phyloP scores from a whole-genome alignment of 371 early-diverging fungal species.

The Chytridium lagenaria region DNA sequence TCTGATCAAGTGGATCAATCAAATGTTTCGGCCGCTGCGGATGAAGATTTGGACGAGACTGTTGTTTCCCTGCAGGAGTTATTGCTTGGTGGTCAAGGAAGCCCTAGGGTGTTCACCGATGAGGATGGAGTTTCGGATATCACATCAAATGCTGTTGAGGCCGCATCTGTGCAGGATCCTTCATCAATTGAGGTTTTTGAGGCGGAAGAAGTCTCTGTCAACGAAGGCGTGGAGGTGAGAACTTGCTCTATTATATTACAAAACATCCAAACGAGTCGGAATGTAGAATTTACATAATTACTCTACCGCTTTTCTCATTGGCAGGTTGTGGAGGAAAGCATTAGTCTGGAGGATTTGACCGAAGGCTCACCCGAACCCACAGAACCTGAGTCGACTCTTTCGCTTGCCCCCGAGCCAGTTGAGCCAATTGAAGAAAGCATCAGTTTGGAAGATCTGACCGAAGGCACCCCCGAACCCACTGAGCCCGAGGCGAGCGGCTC shows the following conservation, averaged over 20 bases:
- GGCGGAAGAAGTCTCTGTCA: neutral
- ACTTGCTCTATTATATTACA: too few relatives aligned
- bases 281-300: too few relatives aligned
- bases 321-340: slow-evolving; percentile 4
- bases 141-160: neutral
- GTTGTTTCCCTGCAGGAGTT: too few relatives aligned
- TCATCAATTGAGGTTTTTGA: neutral
- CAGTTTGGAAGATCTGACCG: neutral
- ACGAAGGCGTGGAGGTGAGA: neutral
- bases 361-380: slow-evolving; percentile 4
- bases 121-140: too few relatives aligned
- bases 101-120: too few relatives aligned
- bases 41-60: too few relatives aligned
- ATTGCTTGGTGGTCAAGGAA: too few relatives aligned
- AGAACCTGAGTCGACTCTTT: neutral
- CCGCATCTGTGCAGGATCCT: neutral
- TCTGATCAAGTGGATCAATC: too few relatives aligned
- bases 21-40: too few relatives aligned
- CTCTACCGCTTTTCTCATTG: neutral
- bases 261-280: too few relatives aligned
- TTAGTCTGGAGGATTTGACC: slow-evolving; percentile 9
- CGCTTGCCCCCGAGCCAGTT: neutral
- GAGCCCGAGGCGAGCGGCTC: neutral
- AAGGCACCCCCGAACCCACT: neutral
- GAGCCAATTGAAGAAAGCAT: neutral